Evolutionary conservation across 176 grass and related monocot species (phyloP), one percentile per base, ranked within the genome.

Genomic region (Rhynchospora pubera): DNA sequence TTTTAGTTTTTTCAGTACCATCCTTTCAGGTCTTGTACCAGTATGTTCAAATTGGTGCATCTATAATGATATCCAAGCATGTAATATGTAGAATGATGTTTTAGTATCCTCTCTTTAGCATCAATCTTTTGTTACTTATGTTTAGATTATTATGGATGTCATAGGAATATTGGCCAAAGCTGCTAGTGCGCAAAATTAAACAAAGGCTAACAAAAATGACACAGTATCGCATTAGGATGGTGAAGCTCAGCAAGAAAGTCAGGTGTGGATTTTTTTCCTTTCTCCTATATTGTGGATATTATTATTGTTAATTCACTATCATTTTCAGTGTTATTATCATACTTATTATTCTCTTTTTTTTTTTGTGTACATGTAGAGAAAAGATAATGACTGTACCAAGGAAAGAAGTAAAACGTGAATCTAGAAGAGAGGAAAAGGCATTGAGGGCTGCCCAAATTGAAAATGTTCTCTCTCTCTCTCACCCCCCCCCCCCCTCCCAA

Each of bases 201-300:
- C 95, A 98, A 32, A 84, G 95, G 24, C 75, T 98, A 7, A 94
- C 92, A 45, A 98, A 98, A 88, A 98, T 98, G 95, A 98, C 95
- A 44, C 95, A 94, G 34, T 98, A 91, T 84, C 88, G 92, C 9
- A 98, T 94, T 89, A 82, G 95, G 65, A 98, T 94, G 95, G 94
- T 91, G 78, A 98, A 94, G 15, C 89, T 98, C 81, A 87, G 92
- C 77, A 83, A 94, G 79, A 98, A 98, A 98, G 90, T 98, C 87
- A 94, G 94, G 92, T 97, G 89, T 52, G 16, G n/a, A 52, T 16
- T 50, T 9, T n/a, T 65, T 57, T 82, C 80, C 9, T 70, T 81
- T 7, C 51, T 1, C 39, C 57, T 3, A 14, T 88, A 39, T 43
- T 56, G 19, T 83, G 61, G 19, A 62, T 79, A 44, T 65, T 55